phyloP scores from a whole-genome alignment of 106 monocot species.

The Acorus calamus region DNA sequence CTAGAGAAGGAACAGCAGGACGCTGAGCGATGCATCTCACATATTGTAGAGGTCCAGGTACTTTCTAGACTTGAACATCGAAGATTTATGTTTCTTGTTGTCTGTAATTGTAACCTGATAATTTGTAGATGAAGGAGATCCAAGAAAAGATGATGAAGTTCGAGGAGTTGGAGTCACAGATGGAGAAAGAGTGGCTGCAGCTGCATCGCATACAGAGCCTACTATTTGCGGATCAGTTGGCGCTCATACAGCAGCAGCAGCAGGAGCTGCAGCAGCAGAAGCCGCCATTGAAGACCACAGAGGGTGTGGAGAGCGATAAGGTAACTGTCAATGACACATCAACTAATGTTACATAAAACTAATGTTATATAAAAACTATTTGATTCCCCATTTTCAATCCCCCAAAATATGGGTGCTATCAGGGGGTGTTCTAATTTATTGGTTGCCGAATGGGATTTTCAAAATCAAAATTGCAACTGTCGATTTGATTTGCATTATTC shows the following conservation, averaged over 20 bases:
- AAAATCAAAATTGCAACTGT: too few relatives aligned
- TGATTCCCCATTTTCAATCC: too few relatives aligned
- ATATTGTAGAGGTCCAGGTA: slow-evolving; percentile 67
- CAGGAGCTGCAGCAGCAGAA: too few relatives aligned
- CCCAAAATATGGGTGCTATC: too few relatives aligned
- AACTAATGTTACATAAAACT: too few relatives aligned
- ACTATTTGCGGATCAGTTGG: slow-evolving; percentile 62
- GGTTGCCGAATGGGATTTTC: too few relatives aligned
- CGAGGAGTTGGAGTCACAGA: slow-evolving; percentile 50
- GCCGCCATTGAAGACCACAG: too few relatives aligned
- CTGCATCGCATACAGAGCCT: slow-evolving; percentile 36
- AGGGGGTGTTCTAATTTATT: too few relatives aligned
- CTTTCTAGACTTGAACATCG: not conserved
- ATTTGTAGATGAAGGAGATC: slow-evolving; percentile 71
- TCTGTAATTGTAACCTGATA: not conserved
- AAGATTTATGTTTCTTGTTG: not conserved
- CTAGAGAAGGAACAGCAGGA: slow-evolving; percentile 53
- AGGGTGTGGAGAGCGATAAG: too few relatives aligned
- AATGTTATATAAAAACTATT: too few relatives aligned
- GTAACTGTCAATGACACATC: too few relatives aligned
- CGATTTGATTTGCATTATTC: too few relatives aligned
- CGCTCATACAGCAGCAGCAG: slow-evolving; percentile 23
- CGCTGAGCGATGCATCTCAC: slow-evolving; percentile 52
- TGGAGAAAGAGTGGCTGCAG: slow-evolving; percentile 77
- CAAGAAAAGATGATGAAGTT: slow-evolving; percentile 58